These are phyloP conservation scores for Barnettozyma siamensis DNA, from an alignment of 805 yeast genomes.

Conservation along the genomic window DNA sequence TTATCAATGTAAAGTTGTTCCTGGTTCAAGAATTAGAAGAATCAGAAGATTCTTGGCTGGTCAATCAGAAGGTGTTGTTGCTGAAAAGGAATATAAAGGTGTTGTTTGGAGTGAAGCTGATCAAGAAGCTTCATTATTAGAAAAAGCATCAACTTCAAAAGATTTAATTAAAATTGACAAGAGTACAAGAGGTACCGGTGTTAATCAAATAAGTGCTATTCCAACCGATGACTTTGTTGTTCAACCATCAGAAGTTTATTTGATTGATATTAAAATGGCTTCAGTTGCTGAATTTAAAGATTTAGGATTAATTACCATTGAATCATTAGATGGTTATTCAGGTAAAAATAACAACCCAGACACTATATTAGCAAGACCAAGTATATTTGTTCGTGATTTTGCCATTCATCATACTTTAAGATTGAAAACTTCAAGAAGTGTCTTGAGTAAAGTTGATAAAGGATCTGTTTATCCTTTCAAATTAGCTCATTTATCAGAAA, in stretches of 20 bases:
- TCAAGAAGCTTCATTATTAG: constrained; percentile 58
- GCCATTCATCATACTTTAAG: constrained; percentile 76
- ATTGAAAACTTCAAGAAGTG: constrained; percentile 64
- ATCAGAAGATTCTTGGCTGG: constrained; percentile 92
- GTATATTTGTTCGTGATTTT: constrained; percentile 79
- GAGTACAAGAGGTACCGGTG: constrained; percentile 29
- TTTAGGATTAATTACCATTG: constrained; percentile 64
- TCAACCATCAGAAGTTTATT: constrained; percentile 78
- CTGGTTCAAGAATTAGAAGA: constrained; percentile 90
- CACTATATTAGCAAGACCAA: constrained; percentile 53
- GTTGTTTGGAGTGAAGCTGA: constrained; percentile 82
- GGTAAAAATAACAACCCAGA: constrained; percentile 55
- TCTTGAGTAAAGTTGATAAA: constrained; percentile 66
- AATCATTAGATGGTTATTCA: constrained; percentile 55
- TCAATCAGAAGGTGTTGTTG: constrained; percentile 87
- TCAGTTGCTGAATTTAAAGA: constrained; percentile 49
- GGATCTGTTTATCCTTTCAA: constrained; percentile 91
- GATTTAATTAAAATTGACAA: constrained; percentile 38
- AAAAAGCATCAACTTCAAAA: constrained; percentile 33
- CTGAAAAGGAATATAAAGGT: constrained; percentile 89
- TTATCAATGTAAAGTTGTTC: constrained; percentile 80
- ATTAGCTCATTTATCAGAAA: constrained; percentile 59
- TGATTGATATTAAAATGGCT: constrained; percentile 77
- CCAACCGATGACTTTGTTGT: constrained; percentile 75
- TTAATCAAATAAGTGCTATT: constrained; percentile 48